Evolutionary conservation across 2,329 filamentous ascomycete species (phyloP), one percentile per base, ranked within the genome.

Genomic region (Colletotrichum simmondsii): DNA sequence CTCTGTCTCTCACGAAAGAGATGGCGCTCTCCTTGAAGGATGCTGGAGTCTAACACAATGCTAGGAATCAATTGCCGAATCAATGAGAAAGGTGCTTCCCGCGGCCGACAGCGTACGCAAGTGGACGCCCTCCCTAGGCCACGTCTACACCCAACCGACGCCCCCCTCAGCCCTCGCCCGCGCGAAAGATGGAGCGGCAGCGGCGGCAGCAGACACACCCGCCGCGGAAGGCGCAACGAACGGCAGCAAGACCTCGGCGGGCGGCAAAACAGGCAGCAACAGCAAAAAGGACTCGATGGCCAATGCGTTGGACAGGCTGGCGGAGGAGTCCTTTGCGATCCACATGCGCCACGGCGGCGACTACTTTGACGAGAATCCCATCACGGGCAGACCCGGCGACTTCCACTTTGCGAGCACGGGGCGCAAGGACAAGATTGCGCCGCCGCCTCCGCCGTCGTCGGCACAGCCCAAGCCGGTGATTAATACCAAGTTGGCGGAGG

Each of bases 351-450:
- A 88, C 75, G 91, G 90, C 49, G 88, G 89, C 61, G 90, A 92
- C 75, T 92, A 91, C 78, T 89, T 92, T 81, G 90, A 93, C 80
- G 89, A 92, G 79, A 92, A 92, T 75, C 90, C 91, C 54, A 92
- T 93, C 76, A 92, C 90, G 0, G 91, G 91, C 61, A 86, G 88
- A 35, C 91, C 91, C 1, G 91, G 91, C 62, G 89, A 91, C 66
- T 93, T 92, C 80, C 90, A 92, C 75, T 85, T 92, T 12, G 88
- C 88, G 10, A 90, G 89, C 8, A 92, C 90, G 0, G 90, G 91
- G 1, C 86, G 90, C 66, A 88, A 88, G 77, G 80, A 83, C 65
- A 84, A 82, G 69, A 75, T 81, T 8, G 73, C 75, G 35, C 62
- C 74, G 52, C 73, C 63, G 71, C 71, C 52, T 54, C 69, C 66